phyloP scores from a whole-genome alignment of 148 eudicot genomes.

The Fagopyrum tataricum region DNA sequence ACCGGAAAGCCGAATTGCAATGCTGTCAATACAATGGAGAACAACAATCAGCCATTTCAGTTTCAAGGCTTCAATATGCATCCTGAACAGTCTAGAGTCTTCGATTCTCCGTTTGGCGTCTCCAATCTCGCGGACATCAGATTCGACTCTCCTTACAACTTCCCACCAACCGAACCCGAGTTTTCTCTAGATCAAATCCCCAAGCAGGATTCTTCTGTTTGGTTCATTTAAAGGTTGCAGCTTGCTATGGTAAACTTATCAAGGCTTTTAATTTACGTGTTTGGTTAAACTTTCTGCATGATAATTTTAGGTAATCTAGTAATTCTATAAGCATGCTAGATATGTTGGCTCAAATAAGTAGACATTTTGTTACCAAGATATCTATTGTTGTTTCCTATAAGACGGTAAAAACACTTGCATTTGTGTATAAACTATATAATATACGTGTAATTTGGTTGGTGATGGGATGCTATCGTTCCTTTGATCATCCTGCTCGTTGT shows the following conservation, averaged over 20 bases:
- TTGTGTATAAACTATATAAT: constrained; percentile 5
- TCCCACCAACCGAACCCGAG: neutral
- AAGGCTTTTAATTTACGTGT: neutral
- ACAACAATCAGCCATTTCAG: neutral
- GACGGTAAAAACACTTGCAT: neutral
- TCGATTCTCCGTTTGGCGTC: constrained; percentile 5
- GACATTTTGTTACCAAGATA: constrained; percentile 22
- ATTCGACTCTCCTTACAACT: constrained; percentile 11
- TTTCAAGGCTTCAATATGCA: constrained; percentile 3
- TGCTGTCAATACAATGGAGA: neutral
- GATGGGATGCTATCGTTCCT: neutral
- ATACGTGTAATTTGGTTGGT: neutral
- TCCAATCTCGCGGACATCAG: neutral
- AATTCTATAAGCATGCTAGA: constrained; percentile 10
- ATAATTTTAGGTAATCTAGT: neutral
- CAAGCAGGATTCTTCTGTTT: constrained; percentile 10
- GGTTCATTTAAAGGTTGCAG: constrained; percentile 6
- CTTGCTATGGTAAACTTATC: neutral
- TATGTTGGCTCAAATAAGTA: neutral
- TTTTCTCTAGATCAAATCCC: constrained; percentile 5
- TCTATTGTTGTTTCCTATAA: neutral
- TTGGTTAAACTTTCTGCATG: neutral
- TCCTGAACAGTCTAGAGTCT: constrained; percentile 3
- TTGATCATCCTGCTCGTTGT: too few relatives aligned
- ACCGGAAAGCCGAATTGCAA: constrained; percentile 8